Evolutionary conservation across 164 flowering plant species (phyloP), one percentile per base, ranked within the genome.

Genomic region (Vitis rupestris): DNA sequence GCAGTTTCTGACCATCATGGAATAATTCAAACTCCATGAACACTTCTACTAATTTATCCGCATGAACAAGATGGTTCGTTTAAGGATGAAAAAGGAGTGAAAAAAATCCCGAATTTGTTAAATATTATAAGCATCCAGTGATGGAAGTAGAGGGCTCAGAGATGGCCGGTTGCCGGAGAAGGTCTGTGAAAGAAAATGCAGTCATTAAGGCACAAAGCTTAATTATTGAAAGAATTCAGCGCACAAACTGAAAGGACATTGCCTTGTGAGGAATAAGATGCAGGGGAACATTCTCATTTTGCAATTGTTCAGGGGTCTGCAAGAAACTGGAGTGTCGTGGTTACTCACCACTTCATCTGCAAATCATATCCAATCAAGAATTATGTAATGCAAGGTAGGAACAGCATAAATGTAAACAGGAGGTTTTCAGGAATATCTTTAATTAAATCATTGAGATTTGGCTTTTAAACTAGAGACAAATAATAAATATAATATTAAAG

Each of bases 101-200:
- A 58, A 61, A 53, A 56, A 57, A 64, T 31, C 13, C 8, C 79
- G 74, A 44, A 92, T 98, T 98, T 91, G 97, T 49, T 97, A 98
- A 79, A 95, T 78, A 67, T 82, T 88, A 79, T 90, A 95, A 71
- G 97, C 97, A 84, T 79, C 80, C 74, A 95, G 72, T 52, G 83
- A 75, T n/a, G 99, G 93, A 69, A 95, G 93, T 66, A 95, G 81
- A 73, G 93, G 85, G 82, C 98, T 86, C 68, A 95, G 79, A 69
- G 98, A 93, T 60, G 98, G 99, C 55, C 99, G 85, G 66, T 93
- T 91, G 64, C 99, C 99, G 63, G 96, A 67, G 84, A 95, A 93
- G 10, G 96, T 95, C 99, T 95, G 23, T 19, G 55, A 27, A 76
- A 66, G 37, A 60, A 4, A 72, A 64, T 8, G 30, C 51, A 50